Base-by-base conservation (phyloP, 768 basidiomycete genomes). In the Leccinum incarnatum region DNA sequence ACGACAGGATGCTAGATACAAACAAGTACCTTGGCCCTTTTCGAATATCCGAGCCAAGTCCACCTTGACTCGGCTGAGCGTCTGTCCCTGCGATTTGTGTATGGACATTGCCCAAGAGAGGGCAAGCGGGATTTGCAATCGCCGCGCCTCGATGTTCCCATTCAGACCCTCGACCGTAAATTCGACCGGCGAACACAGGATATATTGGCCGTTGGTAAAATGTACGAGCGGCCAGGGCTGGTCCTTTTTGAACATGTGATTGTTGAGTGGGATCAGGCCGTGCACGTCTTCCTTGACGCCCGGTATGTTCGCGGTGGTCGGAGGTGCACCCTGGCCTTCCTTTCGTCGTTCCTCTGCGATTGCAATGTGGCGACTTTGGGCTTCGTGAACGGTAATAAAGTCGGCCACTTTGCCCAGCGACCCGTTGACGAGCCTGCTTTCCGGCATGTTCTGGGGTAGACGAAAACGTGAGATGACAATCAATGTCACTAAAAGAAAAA, bases 71-170 rank as follows among this genome's bases (percentile, higher is more conserved):
- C 93, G 84, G 5, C 91, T 88, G 29, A 99, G 80, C 0, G 97
- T 98, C 74, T 98, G 97, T 8, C 97, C 97, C 74, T 99, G 97
- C 6, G 91, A 89, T 73, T 99, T 99, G 74, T 99, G 97, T 63
- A 98, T 98, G 37, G 90, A 92, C 93, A 98, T 96, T 0, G 96
- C 95, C 95, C 95, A 98, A 0, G 95, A 83, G 47, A 96, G 79
- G 53, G 94, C 93, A 17, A 98, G 74, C 0, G 93, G 93, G 0
- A 96, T 68, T 85, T 95, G 68, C 25, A 73, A 29, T 50, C 76
- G 67, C 46, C 67, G 69, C 27, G 73, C 76, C 56, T 78, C 77
- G 27, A 66, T 5, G 15, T 65, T 66, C 12, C 77, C 78, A 34
- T 58, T 60, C 36, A 75, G 56, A 37, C 71, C 74, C 47, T 72